Base-by-base conservation (phyloP, 2,329 filamentous ascomycete species). In the Byssothecium circinans region DNA sequence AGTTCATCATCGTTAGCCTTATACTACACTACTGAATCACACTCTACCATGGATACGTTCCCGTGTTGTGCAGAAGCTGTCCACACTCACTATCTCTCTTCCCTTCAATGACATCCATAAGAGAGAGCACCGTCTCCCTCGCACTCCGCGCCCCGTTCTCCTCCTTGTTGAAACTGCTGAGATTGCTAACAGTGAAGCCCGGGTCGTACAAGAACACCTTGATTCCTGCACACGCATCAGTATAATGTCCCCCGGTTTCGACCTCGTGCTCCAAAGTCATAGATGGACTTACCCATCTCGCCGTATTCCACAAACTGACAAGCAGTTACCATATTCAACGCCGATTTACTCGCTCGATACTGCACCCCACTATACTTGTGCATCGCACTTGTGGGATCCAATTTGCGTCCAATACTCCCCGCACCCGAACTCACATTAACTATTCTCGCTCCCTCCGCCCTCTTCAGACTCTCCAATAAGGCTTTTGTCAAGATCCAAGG, bases 141-240 rank as follows among this genome's bases (percentile, higher is more conserved):
- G 67, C 61, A 27, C 62, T 61, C 50, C 65, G 64, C 5, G 71
- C 71, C 1, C 72, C 71, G 41, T 63, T 62, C 49, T 70, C 68
- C 1, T 53, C 54, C 29, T 54, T 68, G 35, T 73, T 73, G 22
- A 64, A 45, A 14, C 44, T 34, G 3, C 65, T 56, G 17, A 75
- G 34, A 43, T 71, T 69, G 3, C 61, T 67, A 11, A 64, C 58
- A 0, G 66, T 72, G 43, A 73, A 74, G 0, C 71, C 71, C 0
- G 72, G 73, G 52, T 67, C 67, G 40, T 64, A 74, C 6, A 65
- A 58, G 48, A 71, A 73, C 0, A 74, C 66, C 50, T 70, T 75
- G 47, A 72, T 63, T 3, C 58, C 23, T 25, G 10, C 23, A 25
- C 23, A 25, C 10, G 10, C 23, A 25, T 10, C 6, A 25, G 10